These are phyloP conservation scores for Solanum chaucha DNA, from an alignment of 257 asterid genomes.

Conservation along the genomic window DNA sequence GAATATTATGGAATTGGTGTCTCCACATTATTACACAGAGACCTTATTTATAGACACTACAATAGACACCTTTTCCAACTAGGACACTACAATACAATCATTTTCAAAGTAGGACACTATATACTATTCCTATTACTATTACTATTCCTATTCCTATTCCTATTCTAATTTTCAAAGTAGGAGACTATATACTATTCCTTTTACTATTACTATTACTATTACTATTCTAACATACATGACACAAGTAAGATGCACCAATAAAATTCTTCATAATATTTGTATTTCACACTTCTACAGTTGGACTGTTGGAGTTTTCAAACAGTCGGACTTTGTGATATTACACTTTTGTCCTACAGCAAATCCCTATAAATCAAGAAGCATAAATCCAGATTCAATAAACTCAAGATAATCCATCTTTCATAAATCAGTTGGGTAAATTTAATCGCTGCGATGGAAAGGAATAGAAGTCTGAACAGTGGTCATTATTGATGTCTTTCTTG, in stretches of 20 bases:
- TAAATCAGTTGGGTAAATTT: neutral
- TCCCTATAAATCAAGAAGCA: neutral
- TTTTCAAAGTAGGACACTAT: too few species aligned
- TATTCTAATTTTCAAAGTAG: too few species aligned
- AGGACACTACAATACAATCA: too few species aligned
- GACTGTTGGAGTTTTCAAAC: neutral
- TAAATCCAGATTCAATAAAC: neutral
- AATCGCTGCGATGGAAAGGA: neutral
- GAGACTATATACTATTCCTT: too few species aligned
- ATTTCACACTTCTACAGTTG: neutral
- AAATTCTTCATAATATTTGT: neutral
- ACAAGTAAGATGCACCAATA: neutral
- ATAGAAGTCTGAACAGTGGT: neutral
- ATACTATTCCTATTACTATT: too few species aligned
- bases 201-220: too few species aligned
- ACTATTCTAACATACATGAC: neutral
- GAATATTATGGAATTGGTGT: too few species aligned
- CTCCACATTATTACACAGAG: too few species aligned
- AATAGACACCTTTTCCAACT: too few species aligned
- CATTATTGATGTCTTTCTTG: neutral
- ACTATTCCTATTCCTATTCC: too few species aligned
- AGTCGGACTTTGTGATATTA: neutral
- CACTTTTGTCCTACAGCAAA: neutral
- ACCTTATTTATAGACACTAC: too few species aligned
- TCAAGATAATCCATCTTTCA: neutral